A percentile compares a stretch with the other conserved stretches of the same genome.
Evolutionary conservation across 306 rosid genomes (phyloP).

Genomic region (Sphenostylis stenocarpa): DNA sequence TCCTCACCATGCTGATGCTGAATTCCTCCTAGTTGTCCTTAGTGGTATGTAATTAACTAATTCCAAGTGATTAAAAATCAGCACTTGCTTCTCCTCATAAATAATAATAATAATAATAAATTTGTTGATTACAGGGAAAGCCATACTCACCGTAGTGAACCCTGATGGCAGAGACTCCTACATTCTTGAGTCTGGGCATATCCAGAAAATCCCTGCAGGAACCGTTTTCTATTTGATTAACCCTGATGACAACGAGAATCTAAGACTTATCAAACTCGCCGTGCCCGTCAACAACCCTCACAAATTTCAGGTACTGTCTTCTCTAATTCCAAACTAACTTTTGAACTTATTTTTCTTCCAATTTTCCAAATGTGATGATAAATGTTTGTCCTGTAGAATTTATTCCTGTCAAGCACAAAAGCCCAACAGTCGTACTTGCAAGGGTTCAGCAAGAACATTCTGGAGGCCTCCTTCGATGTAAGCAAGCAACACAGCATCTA

Average conservation of each 20-base stretch:
- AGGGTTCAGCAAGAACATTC: neutral
- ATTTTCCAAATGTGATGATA: neutral
- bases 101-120: too few relatives aligned
- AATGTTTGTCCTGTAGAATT: neutral
- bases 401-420: neutral
- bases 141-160: neutral
- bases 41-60: neutral
- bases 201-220: slow-evolving; percentile 11
- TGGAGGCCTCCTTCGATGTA: slow-evolving; percentile 20
- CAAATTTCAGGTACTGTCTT: neutral
- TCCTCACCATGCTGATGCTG: slow-evolving; percentile 38
- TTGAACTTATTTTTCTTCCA: neutral
- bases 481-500: neutral
- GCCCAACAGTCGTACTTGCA: slow-evolving; percentile 27
- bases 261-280: slow-evolving; percentile 8
- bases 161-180: neutral
- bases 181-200: slow-evolving; percentile 24
- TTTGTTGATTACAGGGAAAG: slow-evolving; percentile 22
- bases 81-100: too few relatives aligned
- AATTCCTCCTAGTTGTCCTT: slow-evolving; percentile 19
- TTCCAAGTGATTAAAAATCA: too few relatives aligned
- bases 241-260: slow-evolving; percentile 1
- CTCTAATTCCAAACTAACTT: too few relatives aligned
- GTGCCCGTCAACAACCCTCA: slow-evolving; percentile 19
- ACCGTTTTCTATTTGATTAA: neutral